Evolutionary conservation across 805 yeast species (phyloP).

Genomic region (Pichia sporocuriosa): DNA sequence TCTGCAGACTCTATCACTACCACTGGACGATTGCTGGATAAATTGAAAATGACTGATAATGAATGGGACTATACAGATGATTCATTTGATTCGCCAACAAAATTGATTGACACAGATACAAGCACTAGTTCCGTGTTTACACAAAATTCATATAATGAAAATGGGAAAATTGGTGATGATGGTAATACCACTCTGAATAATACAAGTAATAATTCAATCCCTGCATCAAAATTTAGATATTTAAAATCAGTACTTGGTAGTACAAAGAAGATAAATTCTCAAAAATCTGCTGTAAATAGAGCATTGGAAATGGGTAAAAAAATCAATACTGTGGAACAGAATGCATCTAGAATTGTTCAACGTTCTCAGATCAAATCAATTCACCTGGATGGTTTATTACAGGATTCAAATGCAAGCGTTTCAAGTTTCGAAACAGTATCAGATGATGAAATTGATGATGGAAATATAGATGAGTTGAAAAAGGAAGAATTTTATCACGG

Average conservation of each 20-base stretch:
- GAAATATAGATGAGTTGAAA: not conserved
- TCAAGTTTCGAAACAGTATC: constrained; percentile 2
- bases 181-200: not conserved
- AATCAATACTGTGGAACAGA: constrained; percentile 17
- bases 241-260: constrained; percentile 21
- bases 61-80: constrained; percentile 19
- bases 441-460: constrained; percentile 6
- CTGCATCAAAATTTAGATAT: constrained; percentile 28
- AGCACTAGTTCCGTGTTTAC: constrained; percentile 4
- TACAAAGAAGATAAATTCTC: constrained; percentile 12
- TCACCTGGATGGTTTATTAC: constrained; percentile 14
- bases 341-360: constrained; percentile 9
- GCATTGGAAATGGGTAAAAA: constrained; percentile 23
- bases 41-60: constrained; percentile 27
- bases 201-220: constrained; percentile 7
- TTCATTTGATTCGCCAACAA: not conserved
- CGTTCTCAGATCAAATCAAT: constrained; percentile 15
- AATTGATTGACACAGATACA: not conserved
- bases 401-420: constrained; percentile 5
- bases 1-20: constrained; percentile 15
- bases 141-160: not conserved
- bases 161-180: not conserved
- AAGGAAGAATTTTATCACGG: not conserved
- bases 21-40: constrained; percentile 29
- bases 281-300: constrained; percentile 17